Evolutionary conservation across 177 flowering plant species (phyloP).

Genomic region (Tripterygium wilfordii): DNA sequence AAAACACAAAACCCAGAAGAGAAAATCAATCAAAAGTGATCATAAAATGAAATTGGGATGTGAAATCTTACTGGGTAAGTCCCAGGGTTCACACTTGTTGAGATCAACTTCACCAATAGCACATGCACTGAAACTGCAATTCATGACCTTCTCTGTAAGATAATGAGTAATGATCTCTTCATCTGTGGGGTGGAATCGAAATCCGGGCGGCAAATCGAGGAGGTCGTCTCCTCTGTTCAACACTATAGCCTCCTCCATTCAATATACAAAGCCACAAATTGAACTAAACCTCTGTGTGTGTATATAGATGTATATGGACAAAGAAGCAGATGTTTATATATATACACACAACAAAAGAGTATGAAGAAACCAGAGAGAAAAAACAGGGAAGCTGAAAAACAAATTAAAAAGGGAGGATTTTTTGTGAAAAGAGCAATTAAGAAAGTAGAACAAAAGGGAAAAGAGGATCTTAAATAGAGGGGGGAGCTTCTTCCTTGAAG

Average conservation of each 20-base stretch:
- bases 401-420: no score
- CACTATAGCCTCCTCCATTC: constrained; percentile 19
- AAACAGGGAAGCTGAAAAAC: not conserved
- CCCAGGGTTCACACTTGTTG: constrained; percentile 40
- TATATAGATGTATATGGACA: not conserved
- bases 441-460: constrained; percentile 17
- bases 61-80: constrained; percentile 31
- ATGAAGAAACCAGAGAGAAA: not conserved
- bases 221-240: constrained; percentile 15
- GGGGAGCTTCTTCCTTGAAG: constrained; percentile 1
- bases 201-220: constrained; percentile 34
- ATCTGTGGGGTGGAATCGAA: constrained; percentile 35
- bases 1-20: not conserved
- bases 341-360: not conserved
- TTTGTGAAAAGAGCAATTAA: constrained; percentile 14
- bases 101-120: constrained; percentile 34
- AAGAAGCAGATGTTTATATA: not conserved
- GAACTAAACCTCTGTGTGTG: no score
- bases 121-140: constrained; percentile 16
- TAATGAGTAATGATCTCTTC: constrained; percentile 31
- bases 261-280: not conserved
- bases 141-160: constrained; percentile 21
- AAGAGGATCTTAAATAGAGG: constrained; percentile 29
- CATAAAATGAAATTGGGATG: not conserved
- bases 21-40: not conserved